These are phyloP conservation scores for Blastobotrys americana DNA, from an alignment of 805 yeast species.

Conservation along the genomic window DNA sequence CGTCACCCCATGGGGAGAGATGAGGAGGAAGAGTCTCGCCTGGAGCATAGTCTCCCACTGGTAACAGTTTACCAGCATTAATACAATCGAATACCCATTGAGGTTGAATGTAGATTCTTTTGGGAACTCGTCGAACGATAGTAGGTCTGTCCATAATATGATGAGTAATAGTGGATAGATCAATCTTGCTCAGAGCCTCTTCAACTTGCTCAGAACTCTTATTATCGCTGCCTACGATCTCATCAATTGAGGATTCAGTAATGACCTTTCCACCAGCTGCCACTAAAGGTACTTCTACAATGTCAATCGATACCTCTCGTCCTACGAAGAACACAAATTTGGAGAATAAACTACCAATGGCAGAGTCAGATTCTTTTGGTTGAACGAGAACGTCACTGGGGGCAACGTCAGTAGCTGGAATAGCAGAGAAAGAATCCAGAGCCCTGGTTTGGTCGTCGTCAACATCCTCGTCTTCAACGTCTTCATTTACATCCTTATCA, in stretches of 20 bases:
- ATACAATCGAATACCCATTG: slow-evolving; percentile 96
- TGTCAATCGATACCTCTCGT: slow-evolving; percentile 91
- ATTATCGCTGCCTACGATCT: slow-evolving; percentile 44
- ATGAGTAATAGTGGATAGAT: slow-evolving; percentile 72
- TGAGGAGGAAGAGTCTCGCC: slow-evolving; percentile 97
- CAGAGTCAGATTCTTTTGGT: slow-evolving; percentile 37
- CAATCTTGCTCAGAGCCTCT: slow-evolving; percentile 36
- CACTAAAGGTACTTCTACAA: slow-evolving; percentile 77
- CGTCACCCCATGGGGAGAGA: slow-evolving; percentile 98
- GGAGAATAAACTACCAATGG: slow-evolving; percentile 56
- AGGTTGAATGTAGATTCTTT: slow-evolving; percentile 92
- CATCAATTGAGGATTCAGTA: slow-evolving; percentile 84
- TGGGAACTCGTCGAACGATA: slow-evolving; percentile 66
- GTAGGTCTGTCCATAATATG: slow-evolving; percentile 93
- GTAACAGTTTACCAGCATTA: slow-evolving; percentile 65
- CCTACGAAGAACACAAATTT: slow-evolving; percentile 80
- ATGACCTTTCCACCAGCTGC: slow-evolving; percentile 81
- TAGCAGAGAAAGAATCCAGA: slow-evolving; percentile 67
- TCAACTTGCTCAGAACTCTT: slow-evolving; percentile 30
- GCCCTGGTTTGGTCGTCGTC: slow-evolving; percentile 36
- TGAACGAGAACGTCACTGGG: slow-evolving; percentile 47
- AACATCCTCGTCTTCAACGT: slow-evolving; percentile 19
- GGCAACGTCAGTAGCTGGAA: slow-evolving; percentile 44
- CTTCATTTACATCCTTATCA: slow-evolving; percentile 29
- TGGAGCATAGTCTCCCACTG: slow-evolving; percentile 80